A percentile compares a stretch with the other conserved stretches of the same genome.
Conservation (phyloP, 495 filamentous ascomycete species). For the Cudoniella acicularis region DNA sequence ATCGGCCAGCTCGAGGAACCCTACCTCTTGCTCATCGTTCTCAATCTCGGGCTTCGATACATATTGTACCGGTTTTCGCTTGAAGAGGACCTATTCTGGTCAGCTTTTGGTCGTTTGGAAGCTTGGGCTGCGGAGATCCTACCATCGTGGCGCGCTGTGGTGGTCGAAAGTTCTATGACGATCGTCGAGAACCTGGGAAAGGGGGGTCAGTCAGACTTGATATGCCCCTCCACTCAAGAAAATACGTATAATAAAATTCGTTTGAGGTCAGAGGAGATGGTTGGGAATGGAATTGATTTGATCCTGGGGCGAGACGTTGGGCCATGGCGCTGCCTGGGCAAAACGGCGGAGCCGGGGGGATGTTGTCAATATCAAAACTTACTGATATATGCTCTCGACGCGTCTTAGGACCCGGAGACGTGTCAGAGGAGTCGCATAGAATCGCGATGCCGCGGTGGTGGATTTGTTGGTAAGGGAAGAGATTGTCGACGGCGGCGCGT, state of each 20-base stretch:
- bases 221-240: not conserved
- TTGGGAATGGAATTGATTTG: not conserved
- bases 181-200: conserved; percentile 15
- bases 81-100: conserved; percentile 75
- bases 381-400: conserved; percentile 22
- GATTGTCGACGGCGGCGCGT: conserved; percentile 10
- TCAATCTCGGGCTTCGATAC: conserved; percentile 67
- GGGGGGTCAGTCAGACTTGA: conserved; percentile 16
- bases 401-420: conserved; percentile 15
- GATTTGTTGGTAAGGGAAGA: conserved; percentile 9
- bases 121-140: conserved; percentile 13
- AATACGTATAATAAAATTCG: not conserved
- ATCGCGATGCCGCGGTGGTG: conserved; percentile 4
- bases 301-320: not conserved
- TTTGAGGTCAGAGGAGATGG: not conserved
- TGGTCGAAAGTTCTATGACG: conserved; percentile 4
- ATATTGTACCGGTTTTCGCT: conserved; percentile 91
- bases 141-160: conserved; percentile 31
- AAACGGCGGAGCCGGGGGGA: conserved; percentile 14
- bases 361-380: conserved; percentile 13
- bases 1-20: conserved; percentile 15
- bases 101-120: conserved; percentile 4
- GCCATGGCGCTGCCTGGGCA: conserved; percentile 4
- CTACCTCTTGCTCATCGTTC: conserved; percentile 77
- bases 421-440: conserved; percentile 13